These are phyloP conservation scores for Cichorium intybus DNA, from an alignment of 140 eudicot genomes.

Conservation along the genomic window DNA sequence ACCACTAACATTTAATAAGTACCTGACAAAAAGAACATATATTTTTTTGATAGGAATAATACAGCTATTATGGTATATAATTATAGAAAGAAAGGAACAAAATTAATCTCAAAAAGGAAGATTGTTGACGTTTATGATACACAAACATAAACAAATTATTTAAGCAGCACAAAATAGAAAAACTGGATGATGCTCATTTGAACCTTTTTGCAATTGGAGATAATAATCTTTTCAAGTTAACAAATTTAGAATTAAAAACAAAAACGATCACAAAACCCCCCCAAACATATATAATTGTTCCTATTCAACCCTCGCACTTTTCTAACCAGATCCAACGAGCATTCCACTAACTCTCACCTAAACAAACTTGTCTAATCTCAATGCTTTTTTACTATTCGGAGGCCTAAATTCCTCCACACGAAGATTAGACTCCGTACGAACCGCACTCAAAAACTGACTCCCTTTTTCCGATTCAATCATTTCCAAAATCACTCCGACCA, in stretches of 20 bases:
- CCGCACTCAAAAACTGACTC: conserved; percentile 36
- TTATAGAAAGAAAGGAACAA: too few relatives aligned
- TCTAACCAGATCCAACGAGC: background rate
- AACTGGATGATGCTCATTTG: conserved; percentile 9
- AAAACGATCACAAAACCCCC: too few relatives aligned
- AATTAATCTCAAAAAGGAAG: too few relatives aligned
- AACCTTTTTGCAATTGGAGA: conserved; percentile 10
- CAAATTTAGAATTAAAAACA: background rate
- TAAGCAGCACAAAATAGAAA: background rate
- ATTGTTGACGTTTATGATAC: too few relatives aligned
- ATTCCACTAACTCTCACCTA: conserved; percentile 17
- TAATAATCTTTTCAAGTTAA: conserved; percentile 4
- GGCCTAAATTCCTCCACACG: conserved; percentile 50
- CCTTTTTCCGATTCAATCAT: conserved; percentile 49
- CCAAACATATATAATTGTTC: conserved; percentile 1
- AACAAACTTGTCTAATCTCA: conserved; percentile 29
- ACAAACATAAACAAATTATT: too few relatives aligned
- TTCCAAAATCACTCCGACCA: conserved; percentile 53
- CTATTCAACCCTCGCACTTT: background rate
- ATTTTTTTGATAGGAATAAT: too few relatives aligned
- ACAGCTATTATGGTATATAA: too few relatives aligned
- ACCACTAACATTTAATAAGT: too few relatives aligned
- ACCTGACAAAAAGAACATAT: too few relatives aligned
- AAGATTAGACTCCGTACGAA: conserved; percentile 35
- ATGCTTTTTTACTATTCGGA: conserved; percentile 36